These are phyloP conservation scores for Coccomyxa sp. DNA, from an alignment of 139 green algal genomes.

Conservation along the genomic window DNA sequence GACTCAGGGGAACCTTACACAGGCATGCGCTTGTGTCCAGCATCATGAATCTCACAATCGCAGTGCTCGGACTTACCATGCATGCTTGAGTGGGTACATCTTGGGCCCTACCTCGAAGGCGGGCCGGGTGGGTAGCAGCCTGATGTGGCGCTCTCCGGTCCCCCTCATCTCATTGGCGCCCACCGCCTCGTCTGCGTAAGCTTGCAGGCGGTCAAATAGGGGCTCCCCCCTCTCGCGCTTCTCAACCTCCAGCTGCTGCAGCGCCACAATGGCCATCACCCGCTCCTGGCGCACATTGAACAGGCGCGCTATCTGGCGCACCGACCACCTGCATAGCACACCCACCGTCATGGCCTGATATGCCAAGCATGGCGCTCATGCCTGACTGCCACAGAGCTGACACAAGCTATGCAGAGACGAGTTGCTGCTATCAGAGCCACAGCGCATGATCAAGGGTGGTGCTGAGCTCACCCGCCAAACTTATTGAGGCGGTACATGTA, in stretches of 20 bases:
- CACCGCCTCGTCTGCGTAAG: conserved; percentile 23
- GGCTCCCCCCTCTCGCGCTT: background rate
- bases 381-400: background rate
- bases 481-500: conserved; percentile 2
- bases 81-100: background rate
- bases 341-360: background rate
- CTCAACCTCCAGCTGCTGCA: conserved; percentile 36
- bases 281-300: conserved; percentile 55
- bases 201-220: conserved; percentile 3
- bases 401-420: background rate
- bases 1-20: too few relatives aligned
- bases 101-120: conserved; percentile 6
- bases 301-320: conserved; percentile 22
- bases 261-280: conserved; percentile 54
- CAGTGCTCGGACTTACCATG: too few relatives aligned
- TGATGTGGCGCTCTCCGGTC: conserved; percentile 39
- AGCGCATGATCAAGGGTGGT: background rate
- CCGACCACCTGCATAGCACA: conserved; percentile 15
- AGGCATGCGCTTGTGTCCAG: too few relatives aligned
- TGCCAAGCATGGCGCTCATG: background rate
- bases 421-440: background rate
- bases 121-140: conserved; percentile 12
- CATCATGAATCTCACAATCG: too few relatives aligned
- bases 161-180: conserved; percentile 28
- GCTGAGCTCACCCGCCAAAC: background rate